phyloP scores from a whole-genome alignment of 208 protist genomes.

The Leishmania lainsoni region DNA sequence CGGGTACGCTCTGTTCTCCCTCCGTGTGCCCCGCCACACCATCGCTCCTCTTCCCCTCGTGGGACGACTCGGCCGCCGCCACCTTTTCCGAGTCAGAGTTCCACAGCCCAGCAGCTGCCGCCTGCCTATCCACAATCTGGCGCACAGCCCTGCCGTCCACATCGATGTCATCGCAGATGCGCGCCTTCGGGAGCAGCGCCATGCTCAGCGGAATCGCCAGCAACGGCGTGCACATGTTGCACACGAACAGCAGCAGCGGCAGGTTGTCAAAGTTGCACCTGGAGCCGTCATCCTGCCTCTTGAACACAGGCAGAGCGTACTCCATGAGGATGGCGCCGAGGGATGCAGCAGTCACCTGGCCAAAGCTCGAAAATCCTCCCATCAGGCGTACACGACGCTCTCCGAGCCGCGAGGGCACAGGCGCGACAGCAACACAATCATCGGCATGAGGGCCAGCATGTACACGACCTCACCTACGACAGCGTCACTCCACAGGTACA shows the following conservation, averaged over 20 bases:
- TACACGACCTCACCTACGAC: slow-evolving; percentile 61
- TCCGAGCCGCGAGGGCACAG: slow-evolving; percentile 82
- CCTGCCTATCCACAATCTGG: slow-evolving; percentile 8
- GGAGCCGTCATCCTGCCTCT: slow-evolving; percentile 12
- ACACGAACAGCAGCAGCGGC: slow-evolving; percentile 47
- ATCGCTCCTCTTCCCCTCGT: too few species aligned
- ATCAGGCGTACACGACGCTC: slow-evolving; percentile 78
- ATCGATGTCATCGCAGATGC: slow-evolving; percentile 57
- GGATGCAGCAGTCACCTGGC: slow-evolving; percentile 29
- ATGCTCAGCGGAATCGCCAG: slow-evolving; percentile 50
- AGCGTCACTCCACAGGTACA: slow-evolving; percentile 65
- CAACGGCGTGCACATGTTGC: slow-evolving; percentile 49
- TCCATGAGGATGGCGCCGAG: slow-evolving; percentile 58
- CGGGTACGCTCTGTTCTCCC: neutral
- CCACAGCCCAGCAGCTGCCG: neutral
- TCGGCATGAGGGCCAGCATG: slow-evolving; percentile 72
- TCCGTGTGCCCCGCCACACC: neutral
- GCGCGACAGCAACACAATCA: slow-evolving; percentile 71
- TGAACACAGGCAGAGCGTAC: slow-evolving; percentile 42
- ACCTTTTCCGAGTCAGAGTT: neutral
- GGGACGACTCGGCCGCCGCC: neutral
- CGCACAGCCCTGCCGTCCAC: slow-evolving; percentile 38
- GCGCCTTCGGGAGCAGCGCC: slow-evolving; percentile 50
- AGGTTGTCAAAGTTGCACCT: slow-evolving; percentile 67
- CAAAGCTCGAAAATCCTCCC: slow-evolving; percentile 73